Evolutionary conservation across 2,329 filamentous ascomycete genomes (phyloP).

Genomic region (Stemphylium lycopersici): DNA sequence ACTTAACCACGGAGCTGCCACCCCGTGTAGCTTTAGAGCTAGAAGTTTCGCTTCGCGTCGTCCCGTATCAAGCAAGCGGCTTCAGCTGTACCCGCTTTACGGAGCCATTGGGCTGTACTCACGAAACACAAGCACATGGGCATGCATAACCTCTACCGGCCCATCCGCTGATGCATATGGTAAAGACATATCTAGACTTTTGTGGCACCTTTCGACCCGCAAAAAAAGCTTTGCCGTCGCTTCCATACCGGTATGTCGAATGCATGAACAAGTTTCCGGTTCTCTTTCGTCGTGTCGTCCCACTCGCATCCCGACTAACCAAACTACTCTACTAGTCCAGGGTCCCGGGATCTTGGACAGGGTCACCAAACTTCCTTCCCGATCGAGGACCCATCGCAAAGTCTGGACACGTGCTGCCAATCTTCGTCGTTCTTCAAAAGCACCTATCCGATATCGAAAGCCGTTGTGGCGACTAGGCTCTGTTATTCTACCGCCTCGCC

Average conservation of each 20-base stretch:
- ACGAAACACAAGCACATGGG: conserved; percentile 22
- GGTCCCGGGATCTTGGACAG: conserved; percentile 11
- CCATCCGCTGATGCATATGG: conserved; percentile 29
- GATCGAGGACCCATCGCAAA: conserved; percentile 18
- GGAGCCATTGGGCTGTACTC: conserved; percentile 26
- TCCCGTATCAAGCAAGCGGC: conserved; percentile 13
- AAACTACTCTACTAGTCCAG: conserved; percentile 17
- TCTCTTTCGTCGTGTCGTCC: not conserved
- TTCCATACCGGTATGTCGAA: not conserved
- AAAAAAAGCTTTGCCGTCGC: conserved; percentile 26
- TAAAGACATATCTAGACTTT: conserved; percentile 21
- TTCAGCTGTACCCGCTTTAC: conserved; percentile 17
- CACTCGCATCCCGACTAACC: conserved; percentile 1
- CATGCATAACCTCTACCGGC: conserved; percentile 25
- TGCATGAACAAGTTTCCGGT: not conserved
- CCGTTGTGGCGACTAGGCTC: conserved; percentile 37
- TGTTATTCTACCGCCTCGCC: conserved; percentile 31
- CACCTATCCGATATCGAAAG: conserved; percentile 31
- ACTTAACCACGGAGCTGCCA: conserved; percentile 27
- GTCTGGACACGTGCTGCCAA: conserved; percentile 30
- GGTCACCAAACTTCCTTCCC: conserved; percentile 14
- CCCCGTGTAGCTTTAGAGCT: conserved; percentile 24
- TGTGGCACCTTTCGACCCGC: conserved; percentile 31
- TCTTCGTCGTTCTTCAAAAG: conserved; percentile 23
- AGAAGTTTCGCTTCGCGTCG: conserved; percentile 26